Evolutionary conservation across 1,284 basidiomycete species (phyloP).

Genomic region (Marasmius sp.): DNA sequence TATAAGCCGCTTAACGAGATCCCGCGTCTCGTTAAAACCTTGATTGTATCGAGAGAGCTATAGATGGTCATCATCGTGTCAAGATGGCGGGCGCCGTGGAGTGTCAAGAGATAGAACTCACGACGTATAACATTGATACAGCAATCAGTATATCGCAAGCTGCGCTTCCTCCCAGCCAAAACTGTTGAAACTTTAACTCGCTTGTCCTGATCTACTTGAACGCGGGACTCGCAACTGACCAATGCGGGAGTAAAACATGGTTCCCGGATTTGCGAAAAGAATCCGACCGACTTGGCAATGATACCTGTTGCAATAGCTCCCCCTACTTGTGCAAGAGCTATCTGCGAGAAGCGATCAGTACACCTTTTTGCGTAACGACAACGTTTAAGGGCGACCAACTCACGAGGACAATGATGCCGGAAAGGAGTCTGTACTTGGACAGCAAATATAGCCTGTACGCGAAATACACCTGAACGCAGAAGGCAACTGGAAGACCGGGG

Average conservation of each 20-base stretch:
- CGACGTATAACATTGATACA: slow-evolving; percentile 9
- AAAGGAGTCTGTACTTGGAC: background rate
- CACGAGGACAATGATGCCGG: background rate
- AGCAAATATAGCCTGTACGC: background rate
- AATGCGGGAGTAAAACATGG: background rate
- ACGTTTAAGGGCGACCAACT: background rate
- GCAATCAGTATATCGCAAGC: slow-evolving; percentile 11
- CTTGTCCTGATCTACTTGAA: too few species aligned
- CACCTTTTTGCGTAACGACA: background rate
- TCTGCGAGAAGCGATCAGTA: background rate
- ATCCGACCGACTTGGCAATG: background rate
- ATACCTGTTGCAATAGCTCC: background rate
- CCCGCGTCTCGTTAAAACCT: slow-evolving; percentile 9
- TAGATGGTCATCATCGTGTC: background rate
- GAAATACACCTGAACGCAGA: background rate
- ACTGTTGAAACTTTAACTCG: background rate
- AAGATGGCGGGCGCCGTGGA: background rate
- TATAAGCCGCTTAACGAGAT: slow-evolving; percentile 10
- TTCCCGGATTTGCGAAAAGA: background rate
- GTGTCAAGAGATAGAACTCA: background rate
- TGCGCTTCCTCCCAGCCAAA: slow-evolving; percentile 8
- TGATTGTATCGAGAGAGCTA: slow-evolving; percentile 7
- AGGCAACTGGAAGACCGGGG: background rate
- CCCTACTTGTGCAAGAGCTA: background rate
- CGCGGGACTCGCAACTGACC: background rate